Evolutionary conservation across 1,139 yeast species (phyloP).

Genomic region (Yamadazyma spencermartinsiae): DNA sequence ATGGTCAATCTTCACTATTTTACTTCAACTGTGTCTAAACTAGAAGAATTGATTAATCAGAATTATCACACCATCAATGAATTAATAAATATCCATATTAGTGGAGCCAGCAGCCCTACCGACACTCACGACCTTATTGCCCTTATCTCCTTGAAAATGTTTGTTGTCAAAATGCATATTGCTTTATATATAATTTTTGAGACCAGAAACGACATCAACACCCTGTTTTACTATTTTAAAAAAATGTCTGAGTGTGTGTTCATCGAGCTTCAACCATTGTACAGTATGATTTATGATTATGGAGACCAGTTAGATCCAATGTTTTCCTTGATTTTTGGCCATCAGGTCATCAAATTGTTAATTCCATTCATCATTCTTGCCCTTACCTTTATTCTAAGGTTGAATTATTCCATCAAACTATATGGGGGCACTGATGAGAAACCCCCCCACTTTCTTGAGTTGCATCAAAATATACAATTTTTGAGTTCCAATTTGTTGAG

Average conservation of each 20-base stretch:
- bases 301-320: slow-evolving; percentile 10
- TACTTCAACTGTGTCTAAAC: slow-evolving; percentile 6
- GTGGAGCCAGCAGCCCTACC: slow-evolving; percentile 7
- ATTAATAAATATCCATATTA: slow-evolving; percentile 6
- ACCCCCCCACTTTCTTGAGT: slow-evolving; percentile 11
- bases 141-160: slow-evolving; percentile 16
- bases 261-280: slow-evolving; percentile 21
- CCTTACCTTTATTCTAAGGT: slow-evolving; percentile 11
- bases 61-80: slow-evolving; percentile 9
- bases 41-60: slow-evolving; percentile 12
- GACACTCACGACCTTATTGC: slow-evolving; percentile 4
- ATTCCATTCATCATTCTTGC: slow-evolving; percentile 12
- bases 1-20: slow-evolving; percentile 11
- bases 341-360: slow-evolving; percentile 13
- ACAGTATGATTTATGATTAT: slow-evolving; percentile 7
- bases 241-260: slow-evolving; percentile 20
- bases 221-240: slow-evolving; percentile 27
- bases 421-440: slow-evolving; percentile 12
- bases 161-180: slow-evolving; percentile 23
- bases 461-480: slow-evolving; percentile 6
- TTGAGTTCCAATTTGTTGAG: slow-evolving; percentile 9
- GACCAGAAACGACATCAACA: slow-evolving; percentile 16
- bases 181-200: slow-evolving; percentile 29
- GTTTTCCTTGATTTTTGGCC: slow-evolving; percentile 13
- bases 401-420: slow-evolving; percentile 12